Conservation (phyloP, 208 protist genomes). For the Trypanosomatidae sp. region DNA sequence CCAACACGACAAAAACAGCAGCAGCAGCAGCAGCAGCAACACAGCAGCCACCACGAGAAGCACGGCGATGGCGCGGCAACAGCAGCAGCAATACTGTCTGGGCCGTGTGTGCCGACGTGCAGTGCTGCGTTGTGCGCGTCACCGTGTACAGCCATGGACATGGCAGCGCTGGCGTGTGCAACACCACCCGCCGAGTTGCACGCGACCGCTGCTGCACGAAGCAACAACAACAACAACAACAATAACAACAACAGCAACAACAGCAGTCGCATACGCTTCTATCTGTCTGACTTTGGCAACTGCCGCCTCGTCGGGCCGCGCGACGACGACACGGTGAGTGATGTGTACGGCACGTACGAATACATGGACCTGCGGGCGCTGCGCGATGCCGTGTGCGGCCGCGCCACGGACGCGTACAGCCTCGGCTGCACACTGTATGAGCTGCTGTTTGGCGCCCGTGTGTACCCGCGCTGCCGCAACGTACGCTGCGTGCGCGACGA, state of each 20-base stretch:
- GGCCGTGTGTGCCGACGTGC: background rate
- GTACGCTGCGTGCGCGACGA: conserved; percentile 21
- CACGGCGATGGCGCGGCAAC: background rate
- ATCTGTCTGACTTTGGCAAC: conserved; percentile 82
- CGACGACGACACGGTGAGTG: conserved; percentile 19
- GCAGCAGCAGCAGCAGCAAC: no score
- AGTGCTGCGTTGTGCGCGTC: no score
- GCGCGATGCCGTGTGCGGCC: conserved; percentile 38
- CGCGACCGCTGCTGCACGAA: background rate
- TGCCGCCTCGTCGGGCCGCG: conserved; percentile 52
- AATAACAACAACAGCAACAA: background rate
- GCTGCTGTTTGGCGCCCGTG: conserved; percentile 37
- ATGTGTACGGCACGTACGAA: conserved; percentile 66
- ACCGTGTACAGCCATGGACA: no score
- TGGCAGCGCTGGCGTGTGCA: no score
- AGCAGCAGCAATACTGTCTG: conserved; percentile 2
- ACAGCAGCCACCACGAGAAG: no score
- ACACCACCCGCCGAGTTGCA: background rate
- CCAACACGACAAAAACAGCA: conserved; percentile 2
- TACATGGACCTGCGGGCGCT: conserved; percentile 80
- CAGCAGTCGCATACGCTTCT: conserved; percentile 49
- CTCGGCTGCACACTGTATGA: conserved; percentile 71
- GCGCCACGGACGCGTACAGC: conserved; percentile 66
- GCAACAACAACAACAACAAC: background rate
- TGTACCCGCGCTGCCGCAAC: conserved; percentile 57